Conservation (phyloP, 441 rosid species). For the Erysimum cheiri region DNA sequence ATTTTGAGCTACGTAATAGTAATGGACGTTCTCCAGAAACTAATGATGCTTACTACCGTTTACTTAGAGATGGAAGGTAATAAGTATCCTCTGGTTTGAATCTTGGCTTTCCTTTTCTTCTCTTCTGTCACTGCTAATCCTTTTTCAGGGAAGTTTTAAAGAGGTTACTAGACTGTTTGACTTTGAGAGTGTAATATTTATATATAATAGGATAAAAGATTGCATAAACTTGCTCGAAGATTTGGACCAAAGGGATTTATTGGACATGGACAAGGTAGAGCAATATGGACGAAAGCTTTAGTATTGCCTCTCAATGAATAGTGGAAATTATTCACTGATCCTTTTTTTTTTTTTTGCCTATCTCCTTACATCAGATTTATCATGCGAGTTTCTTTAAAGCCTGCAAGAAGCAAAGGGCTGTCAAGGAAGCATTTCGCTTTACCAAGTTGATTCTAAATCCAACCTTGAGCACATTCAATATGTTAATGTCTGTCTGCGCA, state of each 20-base stretch:
- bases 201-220: conserved; percentile 58
- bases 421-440: conserved; percentile 86
- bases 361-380: conserved; percentile 62
- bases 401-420: conserved; percentile 77
- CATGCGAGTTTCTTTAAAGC: conserved; percentile 78
- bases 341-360: conserved; percentile 24
- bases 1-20: conserved; percentile 37
- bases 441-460: conserved; percentile 82
- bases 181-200: conserved; percentile 19
- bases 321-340: conserved; percentile 11
- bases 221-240: conserved; percentile 81
- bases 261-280: conserved; percentile 84
- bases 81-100: conserved; percentile 27
- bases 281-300: conserved; percentile 14
- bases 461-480: conserved; percentile 90
- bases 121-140: conserved; percentile 3
- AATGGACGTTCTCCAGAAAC: conserved; percentile 49
- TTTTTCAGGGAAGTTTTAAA: conserved; percentile 8
- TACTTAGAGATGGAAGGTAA: conserved; percentile 81
- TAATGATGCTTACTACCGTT: conserved; percentile 56
- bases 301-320: neutral
- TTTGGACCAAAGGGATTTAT: conserved; percentile 59
- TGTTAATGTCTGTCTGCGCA: conserved; percentile 92
- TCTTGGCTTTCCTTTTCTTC: conserved; percentile 23
- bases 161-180: conserved; percentile 23